Conservation (phyloP, 371 early-diverging fungal genomes). For the Mucor velutinosus region DNA sequence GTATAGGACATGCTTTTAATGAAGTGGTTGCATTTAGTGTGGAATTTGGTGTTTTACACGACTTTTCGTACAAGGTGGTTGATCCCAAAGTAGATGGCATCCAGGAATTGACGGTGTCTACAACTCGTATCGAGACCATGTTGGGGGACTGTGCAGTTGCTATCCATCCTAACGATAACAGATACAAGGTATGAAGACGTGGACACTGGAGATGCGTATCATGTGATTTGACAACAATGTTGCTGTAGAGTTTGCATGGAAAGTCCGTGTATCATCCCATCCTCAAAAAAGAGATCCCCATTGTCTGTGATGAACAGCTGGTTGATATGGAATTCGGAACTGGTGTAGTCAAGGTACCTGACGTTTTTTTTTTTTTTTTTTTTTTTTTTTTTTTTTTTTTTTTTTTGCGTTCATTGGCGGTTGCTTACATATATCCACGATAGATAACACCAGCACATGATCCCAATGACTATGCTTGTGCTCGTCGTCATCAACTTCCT, state of each 20-base stretch:
- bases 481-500: constrained; percentile 82
- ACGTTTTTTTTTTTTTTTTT: no score
- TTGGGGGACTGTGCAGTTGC: constrained; percentile 98
- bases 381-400: no score
- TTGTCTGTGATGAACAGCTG: constrained; percentile 83
- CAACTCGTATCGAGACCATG: constrained; percentile 99
- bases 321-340: constrained; percentile 96
- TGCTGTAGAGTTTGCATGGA: constrained; percentile 69
- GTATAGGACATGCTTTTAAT: background rate
- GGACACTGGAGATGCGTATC: background rate
- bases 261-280: constrained; percentile 90
- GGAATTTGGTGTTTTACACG: constrained; percentile 78
- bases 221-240: background rate
- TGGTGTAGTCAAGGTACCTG: constrained; percentile 91
- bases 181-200: constrained; percentile 64
- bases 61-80: constrained; percentile 66
- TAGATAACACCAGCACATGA: constrained; percentile 98
- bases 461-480: constrained; percentile 93
- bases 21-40: constrained; percentile 51
- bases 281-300: constrained; percentile 79
- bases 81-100: constrained; percentile 56
- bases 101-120: constrained; percentile 83
- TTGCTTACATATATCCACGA: background rate
- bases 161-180: constrained; percentile 87
- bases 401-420: background rate